These are phyloP conservation scores for Grifola frondosa DNA, from an alignment of 1,284 basidiomycete genomes.

Conservation along the genomic window DNA sequence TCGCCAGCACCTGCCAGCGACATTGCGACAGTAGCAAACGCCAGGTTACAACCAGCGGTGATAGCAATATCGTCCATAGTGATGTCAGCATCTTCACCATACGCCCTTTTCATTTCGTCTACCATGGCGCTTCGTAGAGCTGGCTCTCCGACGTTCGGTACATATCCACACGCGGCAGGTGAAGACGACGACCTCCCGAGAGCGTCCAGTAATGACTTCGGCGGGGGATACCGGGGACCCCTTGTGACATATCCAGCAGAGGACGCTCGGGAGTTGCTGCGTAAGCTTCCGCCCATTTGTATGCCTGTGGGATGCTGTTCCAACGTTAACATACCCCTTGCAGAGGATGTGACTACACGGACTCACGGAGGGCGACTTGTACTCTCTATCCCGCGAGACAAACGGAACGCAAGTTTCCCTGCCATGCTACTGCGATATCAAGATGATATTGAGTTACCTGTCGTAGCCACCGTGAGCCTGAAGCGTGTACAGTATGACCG, in stretches of 20 bases:
- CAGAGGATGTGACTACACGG: constrained; percentile 1
- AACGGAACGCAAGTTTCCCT: constrained; percentile 7
- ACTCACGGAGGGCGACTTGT: constrained; percentile 13
- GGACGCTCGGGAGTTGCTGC: constrained; percentile 42
- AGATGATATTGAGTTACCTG: too few species aligned
- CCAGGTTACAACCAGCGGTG: constrained; percentile 71
- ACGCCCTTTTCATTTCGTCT: constrained; percentile 64
- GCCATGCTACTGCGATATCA: constrained; percentile 8
- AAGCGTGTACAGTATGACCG: too few species aligned
- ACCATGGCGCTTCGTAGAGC: constrained; percentile 58
- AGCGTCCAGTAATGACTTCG: constrained; percentile 49
- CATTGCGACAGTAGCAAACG: constrained; percentile 66
- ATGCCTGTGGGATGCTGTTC: constrained; percentile 72
- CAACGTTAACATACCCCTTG: too few species aligned
- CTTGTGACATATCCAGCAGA: constrained; percentile 77
- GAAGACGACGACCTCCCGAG: constrained; percentile 48
- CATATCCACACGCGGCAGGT: constrained; percentile 58
- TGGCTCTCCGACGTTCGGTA: constrained; percentile 64
- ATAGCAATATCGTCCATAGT: constrained; percentile 55
- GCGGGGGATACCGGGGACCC: constrained; percentile 72
- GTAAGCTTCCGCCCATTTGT: constrained; percentile 62
- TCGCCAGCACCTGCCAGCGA: constrained; percentile 71
- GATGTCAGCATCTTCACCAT: constrained; percentile 54
- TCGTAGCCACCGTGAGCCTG: too few species aligned
- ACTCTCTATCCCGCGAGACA: constrained; percentile 12